Evolutionary conservation across 768 basidiomycete species (phyloP), one percentile per base, ranked within the genome.

Genomic region (Pleurotus ostreatus): DNA sequence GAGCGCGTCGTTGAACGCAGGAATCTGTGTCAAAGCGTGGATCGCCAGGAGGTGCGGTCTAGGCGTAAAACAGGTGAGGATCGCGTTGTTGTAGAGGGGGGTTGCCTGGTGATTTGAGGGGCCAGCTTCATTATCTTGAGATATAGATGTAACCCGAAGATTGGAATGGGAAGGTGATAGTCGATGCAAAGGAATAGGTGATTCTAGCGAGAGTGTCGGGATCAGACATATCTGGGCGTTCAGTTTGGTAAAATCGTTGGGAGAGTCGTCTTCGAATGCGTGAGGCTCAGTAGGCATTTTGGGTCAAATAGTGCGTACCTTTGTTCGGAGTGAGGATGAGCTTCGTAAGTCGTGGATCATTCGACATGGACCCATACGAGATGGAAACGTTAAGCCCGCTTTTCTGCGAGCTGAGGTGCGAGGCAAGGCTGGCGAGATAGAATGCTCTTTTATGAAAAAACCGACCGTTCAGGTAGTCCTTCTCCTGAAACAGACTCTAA

Each of bases 401-500:
- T 59, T 78, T 75, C 11, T 76, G 69, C 37, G 71, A 68, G 43
- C 71, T 71, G 39, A 94, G 67, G 1, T 82, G 80, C 6, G 80
- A 76, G 1, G 91, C 89, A 45, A 98, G 73, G 3, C 81, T 82
- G 5, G 94, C 88, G 16, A 98, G 80, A 70, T 92, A 99, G 66
- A 89, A 94, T 0, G 92, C 86, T 39, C 92, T 79, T 66, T 98
- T 98, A 66, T 95, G 89, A 67, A 96, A 95, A 68, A 89, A 94
- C 9, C 97, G 83, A 6, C 85, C 82, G 65, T 94, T 88, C 56
- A 94, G 75, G 61, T 93, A 92, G 66, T 98, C 95, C 67, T 98
- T 99, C 65, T 95, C 92, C 74, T 96, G 92, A 65, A 98, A 95
- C n/a, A 97, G 74, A 46, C 62, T 68, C 89, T 90, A 54, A 55